phyloP scores from a whole-genome alignment of 768 basidiomycete species.

The Lactarius evosmus region DNA sequence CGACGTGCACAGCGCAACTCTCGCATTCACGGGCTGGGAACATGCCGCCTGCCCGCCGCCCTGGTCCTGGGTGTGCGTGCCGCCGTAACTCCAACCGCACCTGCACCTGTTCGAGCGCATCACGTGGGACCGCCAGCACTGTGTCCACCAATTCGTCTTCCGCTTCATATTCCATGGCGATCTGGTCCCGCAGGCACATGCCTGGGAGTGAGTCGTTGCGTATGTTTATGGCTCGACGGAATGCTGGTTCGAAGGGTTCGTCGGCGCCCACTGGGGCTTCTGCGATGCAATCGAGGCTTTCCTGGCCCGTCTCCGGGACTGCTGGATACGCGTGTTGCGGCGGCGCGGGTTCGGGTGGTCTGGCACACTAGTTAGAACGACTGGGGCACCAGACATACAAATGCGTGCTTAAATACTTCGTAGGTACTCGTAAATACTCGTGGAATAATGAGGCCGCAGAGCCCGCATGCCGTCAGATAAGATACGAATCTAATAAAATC shows the following conservation, averaged over 20 bases:
- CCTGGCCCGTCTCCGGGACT: slow-evolving; percentile 29
- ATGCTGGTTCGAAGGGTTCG: slow-evolving; percentile 36
- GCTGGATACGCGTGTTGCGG: slow-evolving; percentile 32
- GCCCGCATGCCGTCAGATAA: too few relatives aligned
- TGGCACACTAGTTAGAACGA: too few relatives aligned
- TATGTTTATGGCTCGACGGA: slow-evolving; percentile 34
- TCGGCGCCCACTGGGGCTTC: slow-evolving; percentile 33
- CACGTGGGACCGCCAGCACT: slow-evolving; percentile 30
- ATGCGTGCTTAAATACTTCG: too few relatives aligned
- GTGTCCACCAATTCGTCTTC: slow-evolving; percentile 30
- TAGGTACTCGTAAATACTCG: too few relatives aligned
- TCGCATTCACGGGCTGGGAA: slow-evolving; percentile 35
- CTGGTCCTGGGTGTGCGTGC: slow-evolving; percentile 37
- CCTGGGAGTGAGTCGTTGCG: slow-evolving; percentile 34
- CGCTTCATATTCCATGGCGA: slow-evolving; percentile 28
- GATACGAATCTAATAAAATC: too few relatives aligned
- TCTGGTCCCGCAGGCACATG: slow-evolving; percentile 20
- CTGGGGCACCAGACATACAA: too few relatives aligned
- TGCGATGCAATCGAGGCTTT: slow-evolving; percentile 30
- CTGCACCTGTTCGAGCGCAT: slow-evolving; percentile 29
- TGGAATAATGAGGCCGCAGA: too few relatives aligned
- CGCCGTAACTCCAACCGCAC: slow-evolving; percentile 31
- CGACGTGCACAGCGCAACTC: slow-evolving; percentile 20
- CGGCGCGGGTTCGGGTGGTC: too few relatives aligned
- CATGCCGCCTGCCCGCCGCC: slow-evolving; percentile 34